A percentile compares a stretch with the other conserved stretches of the same genome.
Conservation (phyloP, 768 basidiomycete species). For the Leccinellum luteum region DNA sequence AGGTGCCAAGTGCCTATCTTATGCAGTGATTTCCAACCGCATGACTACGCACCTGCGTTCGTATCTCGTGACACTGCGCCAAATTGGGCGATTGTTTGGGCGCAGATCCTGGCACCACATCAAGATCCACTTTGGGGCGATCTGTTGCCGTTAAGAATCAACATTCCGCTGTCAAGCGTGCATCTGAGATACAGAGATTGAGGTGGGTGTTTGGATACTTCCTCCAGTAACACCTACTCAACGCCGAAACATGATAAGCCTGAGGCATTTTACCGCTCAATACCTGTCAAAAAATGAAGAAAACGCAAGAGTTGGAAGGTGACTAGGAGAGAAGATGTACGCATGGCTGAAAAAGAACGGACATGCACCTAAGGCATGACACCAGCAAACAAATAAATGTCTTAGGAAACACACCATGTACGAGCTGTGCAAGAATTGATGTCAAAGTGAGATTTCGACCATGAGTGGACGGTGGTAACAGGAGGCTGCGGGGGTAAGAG, state of each 20-base stretch:
- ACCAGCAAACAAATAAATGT: slow-evolving; percentile 35
- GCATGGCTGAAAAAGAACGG: not conserved
- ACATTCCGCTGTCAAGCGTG: too few species aligned
- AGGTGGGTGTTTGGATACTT: slow-evolving; percentile 9
- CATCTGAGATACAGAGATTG: not conserved
- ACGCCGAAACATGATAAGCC: slow-evolving; percentile 10
- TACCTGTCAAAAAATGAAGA: slow-evolving; percentile 3
- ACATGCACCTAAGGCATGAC: slow-evolving; percentile 23
- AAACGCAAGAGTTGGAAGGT: not conserved
- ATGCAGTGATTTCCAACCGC: too few species aligned
- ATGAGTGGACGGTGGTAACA: not conserved
- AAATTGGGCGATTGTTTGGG: too few species aligned
- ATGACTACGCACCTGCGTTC: too few species aligned
- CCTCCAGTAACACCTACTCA: not conserved
- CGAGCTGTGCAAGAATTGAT: too few species aligned
- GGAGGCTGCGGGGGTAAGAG: slow-evolving; percentile 13
- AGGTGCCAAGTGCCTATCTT: too few species aligned
- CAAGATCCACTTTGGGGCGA: too few species aligned
- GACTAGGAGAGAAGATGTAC: not conserved
- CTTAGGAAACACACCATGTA: slow-evolving; percentile 13
- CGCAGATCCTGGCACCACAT: too few species aligned
- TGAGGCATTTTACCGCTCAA: slow-evolving; percentile 21
- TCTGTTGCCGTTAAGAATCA: too few species aligned
- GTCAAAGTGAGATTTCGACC: not conserved
- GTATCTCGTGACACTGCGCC: too few species aligned